Base-by-base conservation (phyloP, 306 rosid species). In the Ceratonia siliqua region DNA sequence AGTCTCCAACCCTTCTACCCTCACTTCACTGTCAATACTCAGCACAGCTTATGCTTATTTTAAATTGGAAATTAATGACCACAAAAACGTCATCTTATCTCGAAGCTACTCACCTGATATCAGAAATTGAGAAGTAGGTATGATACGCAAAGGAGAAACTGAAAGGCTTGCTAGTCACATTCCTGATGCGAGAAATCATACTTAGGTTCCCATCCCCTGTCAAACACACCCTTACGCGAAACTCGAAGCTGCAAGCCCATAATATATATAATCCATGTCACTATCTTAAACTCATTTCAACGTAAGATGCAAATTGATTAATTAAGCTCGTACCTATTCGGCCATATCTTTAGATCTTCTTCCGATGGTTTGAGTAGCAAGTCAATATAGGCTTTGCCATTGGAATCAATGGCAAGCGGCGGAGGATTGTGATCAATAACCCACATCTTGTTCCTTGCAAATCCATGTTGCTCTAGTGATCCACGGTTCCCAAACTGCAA, bases 1-100 rank as follows among this genome's bases (percentile, higher is more conserved):
- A 81, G 96, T 89, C 85, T 94, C 99, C 82, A 94, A 58, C 54
- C 97, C 99, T 84, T 94, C 97, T 39, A 94, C 70, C 78, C 99
- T 88, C 80, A 94, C 97, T 84, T 94, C 99, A 79, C 99, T 89
- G 87, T 79, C 68, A 78, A 36, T 55, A 49, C 78, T 76, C 61
- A 70, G 20, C 56, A 30, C 27, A 70, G 18, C 36, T 54, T 45
- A 85, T 62, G 43, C 72, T 73, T 30, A 73, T 30, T 73, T 62
- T 42, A 76, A 17, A 15, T 32, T 59, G 32, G 30, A 5, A 53
- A 24, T 38, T 17, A 36, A 43, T 30, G 30, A 25, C 43, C 50
- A 55, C 14, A 50, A 58, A 45, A 17, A 46, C 55, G 27, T 32
- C 8, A 14, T 45, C 8, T 43, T 7, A 56, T 73, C 22, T 35